These are phyloP conservation scores for Ceratocystis diversiconidia DNA, from an alignment of 2,329 filamentous ascomycete genomes.

Conservation along the genomic window DNA sequence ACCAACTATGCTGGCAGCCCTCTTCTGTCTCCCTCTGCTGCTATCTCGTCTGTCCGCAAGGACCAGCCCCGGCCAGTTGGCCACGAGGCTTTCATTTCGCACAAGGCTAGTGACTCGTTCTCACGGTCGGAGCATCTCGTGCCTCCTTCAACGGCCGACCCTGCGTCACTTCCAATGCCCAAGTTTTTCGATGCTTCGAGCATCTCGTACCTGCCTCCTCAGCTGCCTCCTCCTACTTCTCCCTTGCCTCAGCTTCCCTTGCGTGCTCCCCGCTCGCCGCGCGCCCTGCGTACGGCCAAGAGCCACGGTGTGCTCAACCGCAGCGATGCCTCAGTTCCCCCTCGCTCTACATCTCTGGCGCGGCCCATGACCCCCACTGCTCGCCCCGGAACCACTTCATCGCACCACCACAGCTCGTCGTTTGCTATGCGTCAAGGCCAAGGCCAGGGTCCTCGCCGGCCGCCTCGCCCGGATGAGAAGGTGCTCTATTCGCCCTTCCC, in stretches of 20 bases:
- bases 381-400: background rate
- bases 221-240: conserved; percentile 9
- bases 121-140: conserved; percentile 8
- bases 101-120: conserved; percentile 17
- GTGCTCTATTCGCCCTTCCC: conserved; percentile 14
- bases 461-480: conserved; percentile 12
- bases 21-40: conserved; percentile 3
- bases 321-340: background rate
- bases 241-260: conserved; percentile 6
- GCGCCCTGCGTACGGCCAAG: conserved; percentile 13
- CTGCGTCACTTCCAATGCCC: background rate
- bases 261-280: background rate
- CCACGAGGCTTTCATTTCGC: conserved; percentile 18
- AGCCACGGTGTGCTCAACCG: conserved; percentile 16
- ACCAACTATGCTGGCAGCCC: conserved; percentile 7
- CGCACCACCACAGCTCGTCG: conserved; percentile 10
- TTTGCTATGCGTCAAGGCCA: conserved; percentile 4
- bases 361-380: conserved; percentile 11
- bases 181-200: conserved; percentile 2
- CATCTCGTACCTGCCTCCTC: conserved; percentile 12
- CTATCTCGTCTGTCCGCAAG: conserved; percentile 6
- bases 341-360: conserved; percentile 4
- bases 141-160: background rate
- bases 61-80: conserved; percentile 11
- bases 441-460: conserved; percentile 8